Percentiles rank a stretch among this genome's conserved stretches.
Conservation (phyloP, 495 filamentous ascomycete species). For the Trypethelium eluteriae region DNA sequence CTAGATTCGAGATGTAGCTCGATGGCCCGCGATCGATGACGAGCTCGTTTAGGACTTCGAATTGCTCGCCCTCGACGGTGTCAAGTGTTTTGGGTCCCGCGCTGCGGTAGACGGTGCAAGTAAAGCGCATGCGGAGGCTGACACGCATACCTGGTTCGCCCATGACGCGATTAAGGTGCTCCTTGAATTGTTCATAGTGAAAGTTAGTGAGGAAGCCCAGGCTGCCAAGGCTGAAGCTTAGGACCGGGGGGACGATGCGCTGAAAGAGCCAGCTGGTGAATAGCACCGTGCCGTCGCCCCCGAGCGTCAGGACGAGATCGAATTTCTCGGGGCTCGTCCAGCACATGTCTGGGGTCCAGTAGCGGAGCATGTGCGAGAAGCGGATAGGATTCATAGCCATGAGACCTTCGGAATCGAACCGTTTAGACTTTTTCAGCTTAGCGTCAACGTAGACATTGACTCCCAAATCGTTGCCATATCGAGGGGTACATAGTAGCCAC, state of each 20-base stretch:
- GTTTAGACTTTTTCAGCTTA: slow-evolving; percentile 74
- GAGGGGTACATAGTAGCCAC: slow-evolving; percentile 78
- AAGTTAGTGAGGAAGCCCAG: slow-evolving; percentile 91
- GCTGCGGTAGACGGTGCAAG: slow-evolving; percentile 76
- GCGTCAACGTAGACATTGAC: slow-evolving; percentile 93
- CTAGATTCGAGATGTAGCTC: slow-evolving; percentile 91
- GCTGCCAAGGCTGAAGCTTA: slow-evolving; percentile 82
- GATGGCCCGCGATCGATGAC: slow-evolving; percentile 95
- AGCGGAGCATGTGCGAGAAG: slow-evolving; percentile 71
- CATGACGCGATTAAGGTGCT: slow-evolving; percentile 76
- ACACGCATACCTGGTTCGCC: slow-evolving; percentile 89
- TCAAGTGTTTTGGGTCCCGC: slow-evolving; percentile 13
- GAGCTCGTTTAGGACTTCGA: slow-evolving; percentile 93
- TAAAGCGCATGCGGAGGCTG: slow-evolving; percentile 94
- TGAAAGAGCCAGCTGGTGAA: slow-evolving; percentile 94
- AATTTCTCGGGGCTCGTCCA: slow-evolving; percentile 84
- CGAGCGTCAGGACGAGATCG: slow-evolving; percentile 84
- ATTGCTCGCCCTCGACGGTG: slow-evolving; percentile 56
- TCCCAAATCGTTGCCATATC: slow-evolving; percentile 70
- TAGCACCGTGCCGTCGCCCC: slow-evolving; percentile 85
- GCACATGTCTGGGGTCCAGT: slow-evolving; percentile 93
- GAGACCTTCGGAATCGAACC: slow-evolving; percentile 72
- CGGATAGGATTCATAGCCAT: slow-evolving; percentile 56
- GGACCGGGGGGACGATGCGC: slow-evolving; percentile 78
- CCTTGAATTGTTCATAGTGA: slow-evolving; percentile 74